These are phyloP conservation scores for Veloboletus limbatus DNA, from an alignment of 1,284 basidiomycete species.

Conservation along the genomic window DNA sequence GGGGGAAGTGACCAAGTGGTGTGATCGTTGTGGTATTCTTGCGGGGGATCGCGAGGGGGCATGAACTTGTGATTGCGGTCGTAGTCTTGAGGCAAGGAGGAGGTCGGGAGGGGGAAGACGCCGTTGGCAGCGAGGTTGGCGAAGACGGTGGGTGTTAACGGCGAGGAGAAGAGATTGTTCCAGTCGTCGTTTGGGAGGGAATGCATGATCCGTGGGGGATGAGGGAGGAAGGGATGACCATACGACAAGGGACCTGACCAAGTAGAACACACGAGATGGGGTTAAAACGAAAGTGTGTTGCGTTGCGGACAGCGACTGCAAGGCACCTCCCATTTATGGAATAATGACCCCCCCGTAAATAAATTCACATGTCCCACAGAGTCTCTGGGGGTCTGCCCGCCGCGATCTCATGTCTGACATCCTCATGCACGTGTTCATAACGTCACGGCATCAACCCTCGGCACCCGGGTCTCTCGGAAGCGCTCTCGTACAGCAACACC, in stretches of 20 bases:
- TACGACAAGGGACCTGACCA: constrained; percentile 14
- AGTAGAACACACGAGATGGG: background rate
- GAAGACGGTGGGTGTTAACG: constrained; percentile 57
- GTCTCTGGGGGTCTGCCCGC: constrained; percentile 14
- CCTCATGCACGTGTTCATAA: background rate
- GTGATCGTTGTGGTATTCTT: constrained; percentile 23
- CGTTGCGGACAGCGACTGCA: constrained; percentile 11
- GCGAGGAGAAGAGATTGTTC: constrained; percentile 53
- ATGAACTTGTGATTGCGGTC: constrained; percentile 4
- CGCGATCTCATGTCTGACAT: constrained; percentile 15
- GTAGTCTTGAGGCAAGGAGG: constrained; percentile 14
- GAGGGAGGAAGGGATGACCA: background rate
- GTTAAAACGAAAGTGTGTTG: constrained; percentile 6
- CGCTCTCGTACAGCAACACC: no score
- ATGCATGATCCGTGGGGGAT: constrained; percentile 21
- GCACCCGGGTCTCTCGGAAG: background rate
- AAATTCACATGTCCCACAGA: constrained; percentile 27
- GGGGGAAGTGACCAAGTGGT: constrained; percentile 20
- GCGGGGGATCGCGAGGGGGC: constrained; percentile 16
- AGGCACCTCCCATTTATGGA: constrained; percentile 14
- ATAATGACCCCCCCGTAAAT: constrained; percentile 17
- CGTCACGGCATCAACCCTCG: constrained; percentile 19
- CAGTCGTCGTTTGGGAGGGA: constrained; percentile 46
- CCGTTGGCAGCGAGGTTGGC: constrained; percentile 59
- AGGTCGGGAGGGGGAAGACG: constrained; percentile 39